Base-by-base conservation (phyloP, 1,284 basidiomycete species). In the Ceraceosorus guamensis region DNA sequence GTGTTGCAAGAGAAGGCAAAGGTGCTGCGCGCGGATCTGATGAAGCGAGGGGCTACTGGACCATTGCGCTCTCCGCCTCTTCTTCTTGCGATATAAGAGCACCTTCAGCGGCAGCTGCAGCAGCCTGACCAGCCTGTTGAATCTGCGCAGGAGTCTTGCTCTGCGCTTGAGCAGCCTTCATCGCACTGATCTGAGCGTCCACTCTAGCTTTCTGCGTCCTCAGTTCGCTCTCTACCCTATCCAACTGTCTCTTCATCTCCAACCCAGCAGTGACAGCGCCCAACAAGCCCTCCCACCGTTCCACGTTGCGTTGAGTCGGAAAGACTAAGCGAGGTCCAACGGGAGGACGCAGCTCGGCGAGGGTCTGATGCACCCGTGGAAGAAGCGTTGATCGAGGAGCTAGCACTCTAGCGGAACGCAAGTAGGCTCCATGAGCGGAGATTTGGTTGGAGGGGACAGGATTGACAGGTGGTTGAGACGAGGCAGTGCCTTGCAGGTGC, bases 261-360 rank as follows among this genome's bases (percentile, higher is more conserved):
- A 76, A 56, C 6, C 66, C 57, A 31, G 67, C 66, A 33, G 72
- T 71, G 6, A 75, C 69, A 4, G 75, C 75, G 8, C 74, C 75
- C 6, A 76, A 49, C 8, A 76, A 61, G 13, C 70, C 71, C 51
- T 76, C 75, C 73, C 74, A 76, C 53, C 70, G 73, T 46, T 75
- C 74, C 11, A 69, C 62, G 34, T 76, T 76, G 37, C 56, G 57
- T 31, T 59, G 58, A 2, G 74, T 76, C 2, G 75, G 72, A 60
- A 71, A 76, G 39, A 72, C 65, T 7, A 76, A 57, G 5, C 70
- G 53, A 1, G 67, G 58, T 1, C 65, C 66, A 24, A 75, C 59
- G 30, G 68, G 62, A 7, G 72, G 71, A 18, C 63, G 50, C 6
- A 65, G 55, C 50, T 73, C 71, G 4, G 65, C 59, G 3, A 76